Base-by-base conservation (phyloP, 345 rosid genomes). In the Sonneratia caseolaris region DNA sequence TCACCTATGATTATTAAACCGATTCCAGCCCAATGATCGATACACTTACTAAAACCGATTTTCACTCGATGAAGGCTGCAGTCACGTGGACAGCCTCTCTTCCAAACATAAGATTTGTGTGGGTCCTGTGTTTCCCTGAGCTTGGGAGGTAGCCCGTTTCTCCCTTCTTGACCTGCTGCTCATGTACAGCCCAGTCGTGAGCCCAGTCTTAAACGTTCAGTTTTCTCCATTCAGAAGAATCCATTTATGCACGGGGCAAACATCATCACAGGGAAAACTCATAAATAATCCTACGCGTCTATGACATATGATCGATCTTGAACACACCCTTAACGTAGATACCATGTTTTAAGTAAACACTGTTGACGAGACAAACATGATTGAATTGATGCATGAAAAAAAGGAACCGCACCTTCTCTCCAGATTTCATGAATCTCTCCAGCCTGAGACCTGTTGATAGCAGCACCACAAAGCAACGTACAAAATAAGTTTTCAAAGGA, bases 91-190 rank as follows among this genome's bases (percentile, higher is more conserved):
- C 32, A 27, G 32, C 32, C 32, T 0, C 32, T 81, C 97, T 86
- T 71, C 90, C 90, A 97, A 72, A 95, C 96, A 64, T 95, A 92
- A 4, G 97, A 90, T 79, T 92, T 90, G 83, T 92, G 90, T 21
- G 99, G 99, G 84, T 95, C 99, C 82, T 95, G 97, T 0, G 98
- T 95, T 0, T 27, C 32, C 90, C 92, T 95, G 68, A 92, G 86
- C 76, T 95, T 92, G 4, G 99, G 99, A 11, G 99, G 97, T 0
- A 27, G 5, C 97, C 90, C 15, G 83, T 84, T 76, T 92, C 97
- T 76, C 97, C 97, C 73, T 92, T 95, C 78, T 95, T 92, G 27
- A 84, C 93, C 97, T 89, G 86, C 97, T 89, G 86, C 71, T 40
- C 43, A 40, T 40, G 43, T 40, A 40, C 43, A 40, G 7, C 43